phyloP scores from a whole-genome alignment of 2,329 filamentous ascomycete species.

The Colletotrichum aenigma region DNA sequence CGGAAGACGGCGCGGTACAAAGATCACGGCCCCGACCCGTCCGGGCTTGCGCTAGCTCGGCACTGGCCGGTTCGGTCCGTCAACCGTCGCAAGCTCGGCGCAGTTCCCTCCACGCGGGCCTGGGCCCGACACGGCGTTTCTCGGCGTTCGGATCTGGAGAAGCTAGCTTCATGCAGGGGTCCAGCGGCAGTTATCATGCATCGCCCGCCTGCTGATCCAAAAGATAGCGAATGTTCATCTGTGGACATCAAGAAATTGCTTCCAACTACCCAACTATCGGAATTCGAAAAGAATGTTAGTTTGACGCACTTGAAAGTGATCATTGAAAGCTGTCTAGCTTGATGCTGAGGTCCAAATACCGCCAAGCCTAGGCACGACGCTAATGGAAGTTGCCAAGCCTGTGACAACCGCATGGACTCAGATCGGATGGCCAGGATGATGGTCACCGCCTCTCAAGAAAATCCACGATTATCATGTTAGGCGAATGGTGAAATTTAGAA shows the following conservation, averaged over 20 bases:
- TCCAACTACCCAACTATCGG: rapidly evolving
- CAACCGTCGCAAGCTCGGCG: not conserved
- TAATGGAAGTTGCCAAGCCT: not conserved
- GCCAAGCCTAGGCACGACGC: not conserved
- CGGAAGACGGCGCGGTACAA: not conserved
- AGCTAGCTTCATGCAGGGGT: not conserved
- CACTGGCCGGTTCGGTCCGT: not conserved
- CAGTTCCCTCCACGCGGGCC: not conserved
- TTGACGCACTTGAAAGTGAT: not conserved
- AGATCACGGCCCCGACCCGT: not conserved
- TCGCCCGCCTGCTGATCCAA: not conserved
- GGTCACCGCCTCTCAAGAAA: not conserved
- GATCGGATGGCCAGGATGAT: not conserved
- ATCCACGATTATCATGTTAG: not conserved
- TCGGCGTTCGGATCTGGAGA: not conserved
- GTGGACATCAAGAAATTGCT: not conserved
- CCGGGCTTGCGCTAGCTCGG: not conserved
- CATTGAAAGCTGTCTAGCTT: not conserved
- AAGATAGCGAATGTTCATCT: not conserved
- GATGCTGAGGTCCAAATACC: not conserved
- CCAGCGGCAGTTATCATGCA: not conserved
- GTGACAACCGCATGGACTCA: not conserved
- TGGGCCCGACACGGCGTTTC: not conserved
- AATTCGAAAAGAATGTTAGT: rapidly evolving
- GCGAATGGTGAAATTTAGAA: not conserved